Evolutionary conservation across 164 flowering plant species (phyloP).

Genomic region (Piper betle): DNA sequence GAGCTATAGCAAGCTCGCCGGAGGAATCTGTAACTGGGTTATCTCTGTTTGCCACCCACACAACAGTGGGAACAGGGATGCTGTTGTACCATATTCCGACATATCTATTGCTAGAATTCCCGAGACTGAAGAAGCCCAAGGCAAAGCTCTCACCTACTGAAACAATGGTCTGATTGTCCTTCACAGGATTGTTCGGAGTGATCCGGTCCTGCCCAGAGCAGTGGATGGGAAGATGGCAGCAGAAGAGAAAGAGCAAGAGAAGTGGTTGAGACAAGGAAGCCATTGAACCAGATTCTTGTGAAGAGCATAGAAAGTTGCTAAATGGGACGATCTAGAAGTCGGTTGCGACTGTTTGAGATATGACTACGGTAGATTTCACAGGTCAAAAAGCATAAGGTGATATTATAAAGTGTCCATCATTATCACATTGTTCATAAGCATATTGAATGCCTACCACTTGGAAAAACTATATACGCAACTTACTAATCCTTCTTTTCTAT

Average conservation of each 20-base stretch:
- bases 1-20: slow-evolving; percentile 5
- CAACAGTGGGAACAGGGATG: slow-evolving; percentile 4
- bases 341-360: too few relatives aligned
- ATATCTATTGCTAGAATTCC: slow-evolving; percentile 8
- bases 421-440: too few relatives aligned
- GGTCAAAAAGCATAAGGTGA: too few relatives aligned
- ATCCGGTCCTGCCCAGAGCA: neutral
- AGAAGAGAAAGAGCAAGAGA: neutral
- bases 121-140: slow-evolving; percentile 17
- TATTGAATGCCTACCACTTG: too few relatives aligned
- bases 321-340: too few relatives aligned
- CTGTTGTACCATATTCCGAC: slow-evolving; percentile 14
- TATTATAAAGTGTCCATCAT: too few relatives aligned
- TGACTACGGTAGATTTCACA: too few relatives aligned
- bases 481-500: too few relatives aligned
- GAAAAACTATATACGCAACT: too few relatives aligned
- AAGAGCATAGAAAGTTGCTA: neutral
- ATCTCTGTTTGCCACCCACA: slow-evolving; percentile 14
- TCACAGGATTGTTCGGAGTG: neutral
- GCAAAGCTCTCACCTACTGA: neutral
- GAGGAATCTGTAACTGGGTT: slow-evolving; percentile 3
- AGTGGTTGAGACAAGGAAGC: neutral
- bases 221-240: neutral
- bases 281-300: neutral
- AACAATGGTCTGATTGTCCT: neutral